phyloP scores from a whole-genome alignment of 2,329 filamentous ascomycete genomes.

The Purpureocillium takamizusanense region DNA sequence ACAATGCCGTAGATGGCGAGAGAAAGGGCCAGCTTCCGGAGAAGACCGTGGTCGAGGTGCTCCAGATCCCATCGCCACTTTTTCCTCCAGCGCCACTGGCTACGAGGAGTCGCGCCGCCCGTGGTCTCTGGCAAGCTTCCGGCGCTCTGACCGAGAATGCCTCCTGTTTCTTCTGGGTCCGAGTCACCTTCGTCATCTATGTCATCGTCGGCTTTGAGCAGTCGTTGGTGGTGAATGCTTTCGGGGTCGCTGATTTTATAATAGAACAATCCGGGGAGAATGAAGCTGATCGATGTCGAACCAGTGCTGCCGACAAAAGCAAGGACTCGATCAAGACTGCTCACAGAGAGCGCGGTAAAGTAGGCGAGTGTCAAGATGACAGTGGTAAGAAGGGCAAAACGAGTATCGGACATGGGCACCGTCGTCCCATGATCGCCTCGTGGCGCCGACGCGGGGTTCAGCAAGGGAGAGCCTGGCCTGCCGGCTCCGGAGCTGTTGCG shows the following conservation, averaged over 20 bases:
- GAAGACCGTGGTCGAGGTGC: slow-evolving; percentile 52
- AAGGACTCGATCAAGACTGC: slow-evolving; percentile 79
- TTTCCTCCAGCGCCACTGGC: slow-evolving; percentile 42
- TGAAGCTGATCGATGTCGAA: slow-evolving; percentile 93
- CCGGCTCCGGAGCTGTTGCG: slow-evolving; percentile 26
- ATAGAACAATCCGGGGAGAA: slow-evolving; percentile 91
- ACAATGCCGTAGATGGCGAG: slow-evolving; percentile 75
- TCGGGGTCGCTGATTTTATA: slow-evolving; percentile 96
- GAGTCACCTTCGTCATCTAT: slow-evolving; percentile 48
- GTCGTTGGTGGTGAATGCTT: slow-evolving; percentile 72
- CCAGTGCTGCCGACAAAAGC: slow-evolving; percentile 94
- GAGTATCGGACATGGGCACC: slow-evolving; percentile 69
- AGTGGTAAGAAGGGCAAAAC: slow-evolving; percentile 86
- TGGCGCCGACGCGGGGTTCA: slow-evolving; percentile 23
- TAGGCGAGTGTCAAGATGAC: slow-evolving; percentile 78
- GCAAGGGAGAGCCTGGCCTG: slow-evolving; percentile 32
- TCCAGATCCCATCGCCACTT: slow-evolving; percentile 52
- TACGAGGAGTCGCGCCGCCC: slow-evolving; percentile 19
- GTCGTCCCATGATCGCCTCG: slow-evolving; percentile 43
- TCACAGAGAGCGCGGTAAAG: slow-evolving; percentile 81
- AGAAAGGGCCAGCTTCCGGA: slow-evolving; percentile 65
- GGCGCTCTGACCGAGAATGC: slow-evolving; percentile 32
- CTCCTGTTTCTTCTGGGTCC: slow-evolving; percentile 39
- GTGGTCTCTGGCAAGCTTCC: slow-evolving; percentile 34
- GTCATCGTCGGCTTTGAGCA: slow-evolving; percentile 88